Evolutionary conservation across 345 rosid genomes (phyloP).

Genomic region (Salix arbutifolia): DNA sequence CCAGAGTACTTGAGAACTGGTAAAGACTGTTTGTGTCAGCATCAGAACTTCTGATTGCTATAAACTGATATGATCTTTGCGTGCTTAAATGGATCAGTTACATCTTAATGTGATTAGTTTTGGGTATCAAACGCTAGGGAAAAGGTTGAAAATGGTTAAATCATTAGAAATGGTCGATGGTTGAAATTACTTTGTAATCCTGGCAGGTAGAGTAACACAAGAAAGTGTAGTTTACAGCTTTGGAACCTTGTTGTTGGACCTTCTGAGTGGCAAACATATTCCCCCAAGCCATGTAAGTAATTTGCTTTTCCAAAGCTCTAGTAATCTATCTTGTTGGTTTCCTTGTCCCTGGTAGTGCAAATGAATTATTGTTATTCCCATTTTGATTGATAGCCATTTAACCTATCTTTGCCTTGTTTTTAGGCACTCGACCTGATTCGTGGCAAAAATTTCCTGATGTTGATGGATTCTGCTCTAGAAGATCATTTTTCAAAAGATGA

Average conservation of each 20-base stretch:
- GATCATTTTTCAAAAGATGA: constrained; percentile 93
- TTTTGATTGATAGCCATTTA: not conserved
- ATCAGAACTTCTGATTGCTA: not conserved
- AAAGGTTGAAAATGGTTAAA: not conserved
- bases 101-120: not conserved
- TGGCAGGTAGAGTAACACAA: constrained; percentile 79
- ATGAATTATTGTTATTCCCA: not conserved
- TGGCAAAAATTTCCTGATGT: constrained; percentile 78
- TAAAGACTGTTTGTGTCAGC: constrained; percentile 13
- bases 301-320: not conserved
- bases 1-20: constrained; percentile 93
- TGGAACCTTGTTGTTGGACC: constrained; percentile 91
- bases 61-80: not conserved
- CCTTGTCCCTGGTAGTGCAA: not conserved
- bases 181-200: not conserved
- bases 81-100: not conserved
- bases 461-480: constrained; percentile 97
- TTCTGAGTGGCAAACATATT: constrained; percentile 94
- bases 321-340: not conserved
- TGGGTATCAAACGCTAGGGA: not conserved
- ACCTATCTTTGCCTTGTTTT: not conserved
- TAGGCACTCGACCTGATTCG: constrained; percentile 97
- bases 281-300: constrained; percentile 90
- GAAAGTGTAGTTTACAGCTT: constrained; percentile 98
- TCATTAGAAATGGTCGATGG: not conserved